Conservation (phyloP, 129 eudicot genomes). For the Glebionis coronaria region DNA sequence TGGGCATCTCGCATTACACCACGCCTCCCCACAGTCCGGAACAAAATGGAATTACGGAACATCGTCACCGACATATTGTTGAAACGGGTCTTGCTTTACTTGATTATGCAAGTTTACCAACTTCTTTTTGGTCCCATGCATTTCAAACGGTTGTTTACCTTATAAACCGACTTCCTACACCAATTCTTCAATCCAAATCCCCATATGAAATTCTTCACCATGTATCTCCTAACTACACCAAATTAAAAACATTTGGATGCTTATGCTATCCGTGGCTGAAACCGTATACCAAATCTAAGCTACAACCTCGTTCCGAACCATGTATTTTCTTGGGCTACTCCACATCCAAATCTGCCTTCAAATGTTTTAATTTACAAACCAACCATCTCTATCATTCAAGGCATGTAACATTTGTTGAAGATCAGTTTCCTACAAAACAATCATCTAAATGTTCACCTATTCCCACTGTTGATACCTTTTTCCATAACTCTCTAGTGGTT, state of each 20-base stretch:
- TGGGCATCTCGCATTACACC: conserved; percentile 1
- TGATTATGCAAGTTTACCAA: too few relatives aligned
- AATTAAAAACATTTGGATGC: not conserved
- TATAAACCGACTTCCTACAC: too few relatives aligned
- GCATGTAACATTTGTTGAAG: not conserved
- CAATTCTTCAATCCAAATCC: too few relatives aligned
- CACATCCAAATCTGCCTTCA: not conserved
- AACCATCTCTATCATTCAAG: not conserved
- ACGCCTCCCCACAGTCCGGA: conserved; percentile 13
- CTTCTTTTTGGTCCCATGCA: too few relatives aligned
- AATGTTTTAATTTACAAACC: not conserved
- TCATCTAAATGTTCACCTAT: too few relatives aligned
- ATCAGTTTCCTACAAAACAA: not conserved
- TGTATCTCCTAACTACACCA: not conserved
- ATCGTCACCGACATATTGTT: too few relatives aligned
- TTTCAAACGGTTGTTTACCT: too few relatives aligned
- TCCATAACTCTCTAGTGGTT: too few relatives aligned
- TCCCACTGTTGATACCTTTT: too few relatives aligned
- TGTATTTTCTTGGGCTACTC: conserved; percentile 10
- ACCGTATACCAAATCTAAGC: conserved; percentile 9
- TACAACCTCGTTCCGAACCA: conserved; percentile 9
- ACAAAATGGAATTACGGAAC: conserved; percentile 5
- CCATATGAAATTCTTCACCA: not conserved
- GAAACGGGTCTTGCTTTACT: too few relatives aligned
- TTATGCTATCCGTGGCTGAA: conserved; percentile 16